These are phyloP conservation scores for Biscogniauxia sp. DNA, from an alignment of 2,329 filamentous ascomycete species.

Conservation along the genomic window DNA sequence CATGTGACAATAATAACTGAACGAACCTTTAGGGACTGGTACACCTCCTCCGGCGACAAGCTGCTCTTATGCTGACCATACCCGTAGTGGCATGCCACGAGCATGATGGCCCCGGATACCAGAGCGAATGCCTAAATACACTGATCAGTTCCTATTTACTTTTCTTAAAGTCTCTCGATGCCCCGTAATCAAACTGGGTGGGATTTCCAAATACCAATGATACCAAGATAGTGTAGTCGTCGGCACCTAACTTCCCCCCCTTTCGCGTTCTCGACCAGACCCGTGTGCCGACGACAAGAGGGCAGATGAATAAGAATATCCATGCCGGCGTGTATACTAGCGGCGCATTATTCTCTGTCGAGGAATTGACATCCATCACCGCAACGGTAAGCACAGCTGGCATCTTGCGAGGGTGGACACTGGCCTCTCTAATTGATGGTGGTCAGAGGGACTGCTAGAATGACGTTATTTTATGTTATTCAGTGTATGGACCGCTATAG, in stretches of 20 bases:
- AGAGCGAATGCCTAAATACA: slow-evolving; percentile 24
- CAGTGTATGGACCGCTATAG: too few species aligned
- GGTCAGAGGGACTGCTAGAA: neutral
- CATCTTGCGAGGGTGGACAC: neutral
- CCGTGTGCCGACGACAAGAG: slow-evolving; percentile 24
- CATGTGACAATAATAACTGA: neutral
- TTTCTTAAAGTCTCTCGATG: neutral
- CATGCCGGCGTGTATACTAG: slow-evolving; percentile 25
- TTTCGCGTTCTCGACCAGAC: slow-evolving; percentile 28
- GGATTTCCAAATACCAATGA: slow-evolving; percentile 18
- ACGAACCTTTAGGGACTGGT: slow-evolving; percentile 27
- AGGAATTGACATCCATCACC: neutral
- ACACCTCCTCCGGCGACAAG: slow-evolving; percentile 18
- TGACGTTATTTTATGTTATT: too few species aligned
- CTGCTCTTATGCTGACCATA: slow-evolving; percentile 27
- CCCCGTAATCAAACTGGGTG: neutral
- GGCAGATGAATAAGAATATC: slow-evolving; percentile 27
- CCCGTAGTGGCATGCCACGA: slow-evolving; percentile 29
- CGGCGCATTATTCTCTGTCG: slow-evolving; percentile 17
- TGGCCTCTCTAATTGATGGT: neutral
- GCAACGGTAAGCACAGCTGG: neutral
- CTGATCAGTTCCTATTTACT: slow-evolving; percentile 5
- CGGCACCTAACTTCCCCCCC: slow-evolving; percentile 23
- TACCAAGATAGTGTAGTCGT: slow-evolving; percentile 31
- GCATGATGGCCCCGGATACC: slow-evolving; percentile 23